Percentiles rank a stretch among this genome's conserved stretches.
These are phyloP conservation scores for Gossypium arboreum DNA, from an alignment of 345 rosid species.

Conservation along the genomic window DNA sequence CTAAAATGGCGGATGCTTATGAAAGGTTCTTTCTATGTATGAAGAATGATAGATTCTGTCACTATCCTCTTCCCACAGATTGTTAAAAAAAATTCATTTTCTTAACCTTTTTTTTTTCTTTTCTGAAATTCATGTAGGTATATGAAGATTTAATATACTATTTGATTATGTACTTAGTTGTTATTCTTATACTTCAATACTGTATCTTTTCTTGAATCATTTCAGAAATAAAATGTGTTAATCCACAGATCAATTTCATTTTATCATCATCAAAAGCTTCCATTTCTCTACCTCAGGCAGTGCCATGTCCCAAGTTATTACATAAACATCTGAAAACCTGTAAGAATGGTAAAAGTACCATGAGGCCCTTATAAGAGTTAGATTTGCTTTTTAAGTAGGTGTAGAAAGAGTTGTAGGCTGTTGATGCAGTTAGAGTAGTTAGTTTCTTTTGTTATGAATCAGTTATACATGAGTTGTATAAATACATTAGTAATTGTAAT, in stretches of 20 bases:
- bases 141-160: conserved; percentile 10
- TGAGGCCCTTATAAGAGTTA: no score
- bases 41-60: conserved; percentile 53
- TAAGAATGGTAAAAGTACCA: no score
- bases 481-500: no score
- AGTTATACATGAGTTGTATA: no score
- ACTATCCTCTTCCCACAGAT: conserved; percentile 57
- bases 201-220: neutral
- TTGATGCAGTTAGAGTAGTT: no score
- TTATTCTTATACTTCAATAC: neutral
- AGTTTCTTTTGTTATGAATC: no score
- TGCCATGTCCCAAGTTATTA: neutral
- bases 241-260: neutral
- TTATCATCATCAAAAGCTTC: neutral
- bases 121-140: neutral
- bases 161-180: neutral
- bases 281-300: neutral
- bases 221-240: conserved; percentile 1
- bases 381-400: no score
- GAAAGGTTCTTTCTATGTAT: conserved; percentile 78
- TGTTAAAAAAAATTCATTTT: conserved; percentile 14
- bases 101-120: neutral
- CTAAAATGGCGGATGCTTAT: conserved; percentile 52
- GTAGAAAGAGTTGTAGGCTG: no score
- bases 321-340: no score